Percentiles rank a stretch among this genome's conserved stretches.
These are phyloP conservation scores for Leccinum pseudoinsigne DNA, from an alignment of 1,284 basidiomycete species.

Conservation along the genomic window DNA sequence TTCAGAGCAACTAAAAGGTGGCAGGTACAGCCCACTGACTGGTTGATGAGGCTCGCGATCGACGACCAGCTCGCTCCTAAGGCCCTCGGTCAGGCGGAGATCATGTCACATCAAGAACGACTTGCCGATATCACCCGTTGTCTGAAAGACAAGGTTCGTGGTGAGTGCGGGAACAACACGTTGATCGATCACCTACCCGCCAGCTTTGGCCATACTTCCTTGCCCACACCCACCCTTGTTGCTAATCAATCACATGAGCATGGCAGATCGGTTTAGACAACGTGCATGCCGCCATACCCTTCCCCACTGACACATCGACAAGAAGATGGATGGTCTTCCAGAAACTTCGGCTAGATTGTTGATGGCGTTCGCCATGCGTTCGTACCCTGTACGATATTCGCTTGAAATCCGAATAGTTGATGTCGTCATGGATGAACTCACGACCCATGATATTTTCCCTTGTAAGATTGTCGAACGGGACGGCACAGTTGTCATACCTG, in stretches of 20 bases:
- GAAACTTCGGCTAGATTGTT: slow-evolving; percentile 41
- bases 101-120: not conserved
- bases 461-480: slow-evolving; percentile 53
- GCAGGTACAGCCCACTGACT: slow-evolving; percentile 19
- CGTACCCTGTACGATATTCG: slow-evolving; percentile 39
- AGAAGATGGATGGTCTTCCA: slow-evolving; percentile 46
- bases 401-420: not conserved
- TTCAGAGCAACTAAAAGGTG: slow-evolving; percentile 8
- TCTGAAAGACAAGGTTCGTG: slow-evolving; percentile 35
- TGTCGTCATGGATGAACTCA: slow-evolving; percentile 33
- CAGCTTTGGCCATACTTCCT: slow-evolving; percentile 53
- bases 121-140: slow-evolving; percentile 52
- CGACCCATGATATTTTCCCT: slow-evolving; percentile 56
- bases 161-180: not conserved
- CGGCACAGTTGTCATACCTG: slow-evolving; percentile 61
- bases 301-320: slow-evolving; percentile 61
- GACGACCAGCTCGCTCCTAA: slow-evolving; percentile 35
- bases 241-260: slow-evolving; percentile 33
- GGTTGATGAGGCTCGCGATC: slow-evolving; percentile 40
- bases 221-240: slow-evolving; percentile 62
- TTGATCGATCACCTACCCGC: slow-evolving; percentile 43
- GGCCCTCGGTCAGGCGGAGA: slow-evolving; percentile 6
- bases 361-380: slow-evolving; percentile 56
- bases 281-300: slow-evolving; percentile 37
- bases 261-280: not conserved